Base-by-base conservation (phyloP, 176 grass and related monocot genomes). In the Raddia distichophylla region DNA sequence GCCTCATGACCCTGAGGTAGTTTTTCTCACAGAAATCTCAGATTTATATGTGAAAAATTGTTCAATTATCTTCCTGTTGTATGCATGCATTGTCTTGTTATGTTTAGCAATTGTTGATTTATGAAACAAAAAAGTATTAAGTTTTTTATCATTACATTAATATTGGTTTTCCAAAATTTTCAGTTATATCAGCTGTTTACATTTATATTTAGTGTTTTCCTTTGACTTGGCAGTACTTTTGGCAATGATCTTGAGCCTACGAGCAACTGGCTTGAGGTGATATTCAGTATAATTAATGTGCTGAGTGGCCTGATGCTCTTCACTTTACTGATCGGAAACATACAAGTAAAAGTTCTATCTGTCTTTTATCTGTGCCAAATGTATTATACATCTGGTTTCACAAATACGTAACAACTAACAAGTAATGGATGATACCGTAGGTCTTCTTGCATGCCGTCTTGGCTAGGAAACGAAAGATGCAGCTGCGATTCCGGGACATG, bases 1-100 rank as follows among this genome's bases (percentile, higher is more conserved):
- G 96, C 52, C 96, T 98, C 16, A 98, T 98, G 90, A 91, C 92
- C 56, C 93, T 98, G 64, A 98, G 96, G 96, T 98, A 93, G 51
- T 72, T 58, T 19, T 51, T 20, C 51, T 58, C 19, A 4, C 12
- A 33, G 2, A 33, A 67, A 67, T 18, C 19, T 32, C 19, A 61
- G 57, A 42, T 43, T 58, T 44, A 58, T 61, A 76, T 32, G 40
- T 22, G n/a, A 27, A n/a, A 44, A 32, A 47, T 47, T 27, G 1
- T 13, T 33, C 11, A 11, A 61, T 22, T 43, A 0, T 11, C 50
- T 72, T 42, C 19, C 8, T 49, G 48, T 74, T 67, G 40, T 58
- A 17, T 74, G 16, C 51, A 59, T 47, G 5, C 46, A 10, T 80
- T 66, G 51, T 1, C 1, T 67, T 65, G 54, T 54, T 67, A 19